Conservation (phyloP, 352 stramenopile genomes). For the Pythium aquatile region DNA sequence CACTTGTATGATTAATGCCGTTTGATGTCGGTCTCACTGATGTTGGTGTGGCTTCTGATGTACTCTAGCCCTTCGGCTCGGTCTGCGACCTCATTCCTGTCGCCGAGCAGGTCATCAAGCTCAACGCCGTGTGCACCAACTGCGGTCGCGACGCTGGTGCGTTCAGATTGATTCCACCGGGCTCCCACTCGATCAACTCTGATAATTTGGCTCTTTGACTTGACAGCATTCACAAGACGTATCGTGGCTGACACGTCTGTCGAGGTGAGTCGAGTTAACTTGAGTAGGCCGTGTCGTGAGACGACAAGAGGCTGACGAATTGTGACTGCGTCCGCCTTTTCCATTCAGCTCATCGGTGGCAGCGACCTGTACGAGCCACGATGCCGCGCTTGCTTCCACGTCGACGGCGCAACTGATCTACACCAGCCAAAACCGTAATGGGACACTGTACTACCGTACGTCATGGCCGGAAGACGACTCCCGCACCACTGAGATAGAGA, state of each 20-base stretch:
- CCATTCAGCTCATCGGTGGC: slow-evolving; percentile 62
- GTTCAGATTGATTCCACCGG: background rate
- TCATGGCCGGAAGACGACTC: too few relatives aligned
- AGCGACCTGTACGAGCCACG: slow-evolving; percentile 79
- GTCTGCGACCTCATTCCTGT: slow-evolving; percentile 71
- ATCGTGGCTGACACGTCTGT: slow-evolving; percentile 67
- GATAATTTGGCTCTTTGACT: too few relatives aligned
- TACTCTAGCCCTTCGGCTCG: slow-evolving; percentile 58
- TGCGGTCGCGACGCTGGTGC: slow-evolving; percentile 70
- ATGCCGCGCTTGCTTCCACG: slow-evolving; percentile 73
- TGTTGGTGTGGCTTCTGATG: too few relatives aligned
- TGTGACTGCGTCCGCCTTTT: background rate
- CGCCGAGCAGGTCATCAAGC: slow-evolving; percentile 79
- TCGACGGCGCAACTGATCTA: slow-evolving; percentile 23
- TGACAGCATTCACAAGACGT: slow-evolving; percentile 64
- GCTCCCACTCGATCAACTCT: background rate
- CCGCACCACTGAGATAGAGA: too few relatives aligned
- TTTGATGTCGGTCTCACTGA: background rate
- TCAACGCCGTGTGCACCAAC: slow-evolving; percentile 81
- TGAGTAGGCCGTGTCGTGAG: background rate
- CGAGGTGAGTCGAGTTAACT: slow-evolving; percentile 39
- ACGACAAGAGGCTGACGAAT: too few relatives aligned
- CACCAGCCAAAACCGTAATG: slow-evolving; percentile 18
- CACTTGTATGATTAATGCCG: background rate
- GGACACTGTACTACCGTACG: background rate